A percentile compares a stretch with the other conserved stretches of the same genome.
phyloP scores from a whole-genome alignment of 495 filamentous ascomycete species.

The Sphaerosporella brunnea region DNA sequence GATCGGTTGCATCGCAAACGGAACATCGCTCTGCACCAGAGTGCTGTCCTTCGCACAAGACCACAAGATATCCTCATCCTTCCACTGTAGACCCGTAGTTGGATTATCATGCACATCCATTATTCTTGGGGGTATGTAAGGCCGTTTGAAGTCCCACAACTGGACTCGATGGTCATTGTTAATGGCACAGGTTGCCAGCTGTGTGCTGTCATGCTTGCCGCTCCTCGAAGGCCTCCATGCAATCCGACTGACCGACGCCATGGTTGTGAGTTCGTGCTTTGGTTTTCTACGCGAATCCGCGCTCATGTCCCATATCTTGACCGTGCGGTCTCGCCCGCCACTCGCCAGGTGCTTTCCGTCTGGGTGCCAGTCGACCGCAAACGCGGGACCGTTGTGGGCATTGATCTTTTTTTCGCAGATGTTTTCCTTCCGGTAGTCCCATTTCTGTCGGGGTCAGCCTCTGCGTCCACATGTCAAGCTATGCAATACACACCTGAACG shows the following conservation, averaged over 20 bases:
- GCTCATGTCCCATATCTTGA: slow-evolving; percentile 83
- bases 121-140: slow-evolving; percentile 71
- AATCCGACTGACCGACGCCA: slow-evolving; percentile 50
- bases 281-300: slow-evolving; percentile 68
- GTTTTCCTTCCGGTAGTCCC: slow-evolving; percentile 46
- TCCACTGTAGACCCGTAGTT: slow-evolving; percentile 72
- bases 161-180: slow-evolving; percentile 53
- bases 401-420: slow-evolving; percentile 53
- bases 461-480: background rate
- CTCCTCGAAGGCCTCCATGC: slow-evolving; percentile 62
- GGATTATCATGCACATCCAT: slow-evolving; percentile 54
- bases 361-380: slow-evolving; percentile 83
- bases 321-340: slow-evolving; percentile 53
- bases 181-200: slow-evolving; percentile 51
- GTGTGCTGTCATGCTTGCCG: slow-evolving; percentile 29
- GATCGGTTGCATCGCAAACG: slow-evolving; percentile 61
- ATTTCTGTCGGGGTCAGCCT: slow-evolving; percentile 39
- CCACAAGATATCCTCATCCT: slow-evolving; percentile 78
- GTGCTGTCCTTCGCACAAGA: slow-evolving; percentile 66
- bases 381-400: slow-evolving; percentile 66
- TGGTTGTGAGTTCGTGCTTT: slow-evolving; percentile 39
- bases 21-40: slow-evolving; percentile 77
- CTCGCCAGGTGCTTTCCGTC: slow-evolving; percentile 81
- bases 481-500: slow-evolving; percentile 15
- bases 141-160: slow-evolving; percentile 81